Conservation (phyloP, 306 rosid species). For the Gillenia trifoliata region DNA sequence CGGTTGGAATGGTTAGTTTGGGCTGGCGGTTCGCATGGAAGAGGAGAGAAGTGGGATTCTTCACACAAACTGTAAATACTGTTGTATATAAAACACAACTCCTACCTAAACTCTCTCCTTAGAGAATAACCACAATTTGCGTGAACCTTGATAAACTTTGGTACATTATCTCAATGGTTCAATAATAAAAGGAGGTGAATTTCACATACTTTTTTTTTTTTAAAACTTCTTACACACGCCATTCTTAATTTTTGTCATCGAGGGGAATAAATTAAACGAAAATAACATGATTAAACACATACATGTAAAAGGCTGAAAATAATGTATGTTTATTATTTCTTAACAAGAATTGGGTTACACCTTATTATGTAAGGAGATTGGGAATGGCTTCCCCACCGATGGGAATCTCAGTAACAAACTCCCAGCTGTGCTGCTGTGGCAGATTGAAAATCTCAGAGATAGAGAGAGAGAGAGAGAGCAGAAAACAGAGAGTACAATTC, state of each 20-base stretch:
- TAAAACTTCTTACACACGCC: no score
- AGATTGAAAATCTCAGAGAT: background rate
- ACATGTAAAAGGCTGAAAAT: no score
- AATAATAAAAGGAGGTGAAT: no score
- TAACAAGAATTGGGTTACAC: no score
- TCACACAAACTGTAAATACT: background rate
- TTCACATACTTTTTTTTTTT: no score
- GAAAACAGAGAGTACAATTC: background rate
- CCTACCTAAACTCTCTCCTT: background rate
- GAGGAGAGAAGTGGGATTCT: background rate
- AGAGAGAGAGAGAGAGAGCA: background rate
- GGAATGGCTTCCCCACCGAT: constrained; percentile 29
- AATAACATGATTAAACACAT: no score
- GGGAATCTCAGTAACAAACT: constrained; percentile 32
- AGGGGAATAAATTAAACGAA: no score
- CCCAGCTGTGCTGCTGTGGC: constrained; percentile 13
- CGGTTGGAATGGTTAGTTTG: background rate
- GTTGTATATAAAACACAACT: background rate
- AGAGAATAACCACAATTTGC: background rate
- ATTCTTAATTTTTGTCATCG: no score
- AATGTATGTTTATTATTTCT: no score
- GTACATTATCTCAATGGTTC: no score
- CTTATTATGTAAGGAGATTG: constrained; percentile 11
- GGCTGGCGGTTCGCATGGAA: background rate
- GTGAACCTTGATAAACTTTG: background rate